A percentile compares a stretch with the other conserved stretches of the same genome.
These are phyloP conservation scores for Cyclospora cayetanensis DNA, from an alignment of 169 alveolate genomes.

Conservation along the genomic window DNA sequence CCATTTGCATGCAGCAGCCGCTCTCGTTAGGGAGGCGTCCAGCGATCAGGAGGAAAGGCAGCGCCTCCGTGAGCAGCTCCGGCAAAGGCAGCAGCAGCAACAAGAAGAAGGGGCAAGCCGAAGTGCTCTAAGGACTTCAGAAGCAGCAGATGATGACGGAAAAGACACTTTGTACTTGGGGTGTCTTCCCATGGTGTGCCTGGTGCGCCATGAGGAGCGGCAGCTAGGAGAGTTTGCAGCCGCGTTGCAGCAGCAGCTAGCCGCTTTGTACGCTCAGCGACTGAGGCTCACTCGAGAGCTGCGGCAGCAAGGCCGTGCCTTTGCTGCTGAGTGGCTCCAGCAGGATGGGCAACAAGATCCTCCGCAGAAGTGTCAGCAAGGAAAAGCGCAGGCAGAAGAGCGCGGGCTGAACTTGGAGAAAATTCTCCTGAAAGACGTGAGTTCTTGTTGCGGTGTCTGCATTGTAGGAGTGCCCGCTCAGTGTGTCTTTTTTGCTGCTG, in stretches of 20 bases:
- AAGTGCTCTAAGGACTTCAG: too few species aligned
- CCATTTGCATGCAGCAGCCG: not conserved
- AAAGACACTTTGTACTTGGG: not conserved
- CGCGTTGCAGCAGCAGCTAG: not conserved
- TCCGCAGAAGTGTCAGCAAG: not conserved
- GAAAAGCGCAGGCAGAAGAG: too few species aligned
- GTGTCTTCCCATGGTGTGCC: not conserved
- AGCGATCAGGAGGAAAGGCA: not conserved
- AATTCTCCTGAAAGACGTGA: not conserved
- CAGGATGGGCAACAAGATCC: not conserved
- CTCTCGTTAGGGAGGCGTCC: not conserved
- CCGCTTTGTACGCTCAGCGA: not conserved
- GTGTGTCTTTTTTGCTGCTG: not conserved
- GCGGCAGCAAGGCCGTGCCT: not conserved
- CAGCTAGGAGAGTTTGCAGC: not conserved
- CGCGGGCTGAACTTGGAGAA: not conserved
- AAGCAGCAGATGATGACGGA: not conserved
- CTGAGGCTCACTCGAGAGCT: not conserved
- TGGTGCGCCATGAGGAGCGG: not conserved
- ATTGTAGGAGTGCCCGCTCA: not conserved
- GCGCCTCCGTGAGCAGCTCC: not conserved
- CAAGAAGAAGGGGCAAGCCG: not conserved
- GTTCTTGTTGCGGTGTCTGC: not conserved
- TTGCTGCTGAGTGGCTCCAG: not conserved
- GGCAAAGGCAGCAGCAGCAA: not conserved